Conservation (phyloP, 2,329 filamentous ascomycete genomes). For the Chalara sp. region DNA sequence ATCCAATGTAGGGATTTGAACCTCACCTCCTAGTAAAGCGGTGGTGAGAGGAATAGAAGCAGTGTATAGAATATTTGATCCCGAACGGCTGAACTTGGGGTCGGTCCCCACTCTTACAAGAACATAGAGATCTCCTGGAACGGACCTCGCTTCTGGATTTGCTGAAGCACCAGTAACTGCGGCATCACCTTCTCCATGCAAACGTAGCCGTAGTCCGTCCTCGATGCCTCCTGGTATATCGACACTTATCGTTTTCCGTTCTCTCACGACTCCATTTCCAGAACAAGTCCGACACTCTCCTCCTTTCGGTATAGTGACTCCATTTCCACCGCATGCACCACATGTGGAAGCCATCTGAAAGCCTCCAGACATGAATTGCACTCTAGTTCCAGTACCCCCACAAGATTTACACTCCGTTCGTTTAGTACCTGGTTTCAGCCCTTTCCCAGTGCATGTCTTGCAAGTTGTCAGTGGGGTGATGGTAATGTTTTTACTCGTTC, state of each 20-base stretch:
- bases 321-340: constrained; percentile 70
- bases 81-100: constrained; percentile 78
- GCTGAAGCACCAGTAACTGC: constrained; percentile 67
- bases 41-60: constrained; percentile 89
- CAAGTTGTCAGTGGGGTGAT: constrained; percentile 79
- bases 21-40: constrained; percentile 84
- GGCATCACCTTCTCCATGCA: constrained; percentile 82
- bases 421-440: constrained; percentile 74
- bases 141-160: constrained; percentile 54
- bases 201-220: constrained; percentile 86
- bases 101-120: constrained; percentile 86
- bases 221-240: constrained; percentile 95
- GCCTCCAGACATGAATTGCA: constrained; percentile 84
- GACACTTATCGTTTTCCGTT: constrained; percentile 75
- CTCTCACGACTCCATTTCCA: constrained; percentile 78
- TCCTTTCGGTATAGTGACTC: constrained; percentile 68
- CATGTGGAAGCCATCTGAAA: constrained; percentile 97
- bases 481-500: constrained; percentile 77
- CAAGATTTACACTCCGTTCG: constrained; percentile 70
- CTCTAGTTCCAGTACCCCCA: constrained; percentile 76
- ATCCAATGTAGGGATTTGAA: constrained; percentile 82
- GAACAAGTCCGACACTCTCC: constrained; percentile 74
- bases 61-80: constrained; percentile 88
- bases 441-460: constrained; percentile 74
- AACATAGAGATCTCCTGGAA: constrained; percentile 84